A percentile compares a stretch with the other conserved stretches of the same genome.
These are phyloP conservation scores for Ascochyta clinopodiicola DNA, from an alignment of 2,329 filamentous ascomycete species.

Conservation along the genomic window DNA sequence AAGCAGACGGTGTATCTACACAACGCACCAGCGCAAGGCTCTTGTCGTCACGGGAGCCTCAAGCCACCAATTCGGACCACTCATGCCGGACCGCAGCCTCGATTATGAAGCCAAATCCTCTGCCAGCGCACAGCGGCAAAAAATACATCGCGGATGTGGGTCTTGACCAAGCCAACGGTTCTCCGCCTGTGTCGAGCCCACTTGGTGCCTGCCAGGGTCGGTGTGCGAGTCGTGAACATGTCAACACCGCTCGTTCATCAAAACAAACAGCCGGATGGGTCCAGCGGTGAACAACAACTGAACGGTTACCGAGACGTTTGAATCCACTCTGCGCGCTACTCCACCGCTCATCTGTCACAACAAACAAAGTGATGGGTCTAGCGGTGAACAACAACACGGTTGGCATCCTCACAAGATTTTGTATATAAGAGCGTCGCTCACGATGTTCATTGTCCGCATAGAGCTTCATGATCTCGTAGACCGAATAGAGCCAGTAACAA, in stretches of 20 bases:
- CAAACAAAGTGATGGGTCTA: slow-evolving; percentile 10
- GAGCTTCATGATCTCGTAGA: background rate
- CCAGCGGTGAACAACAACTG: slow-evolving; percentile 19
- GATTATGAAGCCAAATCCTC: slow-evolving; percentile 15
- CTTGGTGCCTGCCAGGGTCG: slow-evolving; percentile 7
- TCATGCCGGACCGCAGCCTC: slow-evolving; percentile 6
- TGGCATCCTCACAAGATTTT: background rate
- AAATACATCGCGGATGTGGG: slow-evolving; percentile 13
- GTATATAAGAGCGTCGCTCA: slow-evolving; percentile 10
- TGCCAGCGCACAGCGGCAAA: slow-evolving; percentile 19
- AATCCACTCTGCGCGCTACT: slow-evolving; percentile 12
- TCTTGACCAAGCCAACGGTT: slow-evolving; percentile 16
- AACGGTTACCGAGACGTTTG: slow-evolving; percentile 18
- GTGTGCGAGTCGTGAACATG: slow-evolving; percentile 17
- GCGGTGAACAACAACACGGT: slow-evolving; percentile 16
- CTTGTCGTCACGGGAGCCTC: slow-evolving; percentile 11
- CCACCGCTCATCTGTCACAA: slow-evolving; percentile 20
- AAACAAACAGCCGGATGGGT: slow-evolving; percentile 17
- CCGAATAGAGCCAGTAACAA: too few species aligned
- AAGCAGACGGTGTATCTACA: slow-evolving; percentile 19
- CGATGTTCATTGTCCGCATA: background rate
- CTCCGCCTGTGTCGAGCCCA: slow-evolving; percentile 12
- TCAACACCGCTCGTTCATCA: slow-evolving; percentile 19
- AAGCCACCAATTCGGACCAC: slow-evolving; percentile 8
- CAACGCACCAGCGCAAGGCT: slow-evolving; percentile 12